Conservation (phyloP, 441 rosid genomes). For the Raphanus hybrid region DNA sequence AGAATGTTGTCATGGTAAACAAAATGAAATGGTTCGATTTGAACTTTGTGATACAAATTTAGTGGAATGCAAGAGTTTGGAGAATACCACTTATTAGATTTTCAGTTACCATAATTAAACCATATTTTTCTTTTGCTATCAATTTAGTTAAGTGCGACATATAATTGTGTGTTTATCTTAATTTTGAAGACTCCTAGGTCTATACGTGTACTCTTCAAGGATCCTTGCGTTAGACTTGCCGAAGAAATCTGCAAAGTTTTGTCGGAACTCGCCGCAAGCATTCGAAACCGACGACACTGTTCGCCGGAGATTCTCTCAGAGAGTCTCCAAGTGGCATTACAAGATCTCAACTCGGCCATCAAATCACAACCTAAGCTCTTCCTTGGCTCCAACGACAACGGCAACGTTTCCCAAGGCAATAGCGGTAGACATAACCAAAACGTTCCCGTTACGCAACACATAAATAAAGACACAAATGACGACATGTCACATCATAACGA, state of each 20-base stretch:
- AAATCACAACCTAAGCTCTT: conserved; percentile 79
- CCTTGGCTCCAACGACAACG: conserved; percentile 49
- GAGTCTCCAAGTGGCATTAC: conserved; percentile 69
- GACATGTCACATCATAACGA: background rate
- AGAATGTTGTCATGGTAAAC: background rate
- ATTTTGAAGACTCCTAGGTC: conserved; percentile 54
- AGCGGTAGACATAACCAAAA: conserved; percentile 30
- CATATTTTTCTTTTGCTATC: background rate
- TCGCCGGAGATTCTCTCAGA: conserved; percentile 76
- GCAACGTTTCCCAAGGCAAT: background rate
- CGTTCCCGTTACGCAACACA: background rate
- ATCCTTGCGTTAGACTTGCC: conserved; percentile 66
- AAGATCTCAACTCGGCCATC: conserved; percentile 70
- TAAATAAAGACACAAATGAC: conserved; percentile 2
- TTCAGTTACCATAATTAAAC: background rate
- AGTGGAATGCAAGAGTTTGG: too few relatives aligned
- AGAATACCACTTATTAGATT: too few relatives aligned
- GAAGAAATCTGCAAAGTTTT: conserved; percentile 68
- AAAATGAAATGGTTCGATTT: background rate
- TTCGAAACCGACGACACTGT: conserved; percentile 63
- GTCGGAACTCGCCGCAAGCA: conserved; percentile 63
- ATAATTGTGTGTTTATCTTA: background rate
- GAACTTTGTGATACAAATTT: too few relatives aligned
- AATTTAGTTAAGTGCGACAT: background rate
- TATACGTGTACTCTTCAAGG: conserved; percentile 70